A percentile compares a stretch with the other conserved stretches of the same genome.
phyloP scores from a whole-genome alignment of 2,329 filamentous ascomycete genomes.

The Cercospora zeae-maydis region DNA sequence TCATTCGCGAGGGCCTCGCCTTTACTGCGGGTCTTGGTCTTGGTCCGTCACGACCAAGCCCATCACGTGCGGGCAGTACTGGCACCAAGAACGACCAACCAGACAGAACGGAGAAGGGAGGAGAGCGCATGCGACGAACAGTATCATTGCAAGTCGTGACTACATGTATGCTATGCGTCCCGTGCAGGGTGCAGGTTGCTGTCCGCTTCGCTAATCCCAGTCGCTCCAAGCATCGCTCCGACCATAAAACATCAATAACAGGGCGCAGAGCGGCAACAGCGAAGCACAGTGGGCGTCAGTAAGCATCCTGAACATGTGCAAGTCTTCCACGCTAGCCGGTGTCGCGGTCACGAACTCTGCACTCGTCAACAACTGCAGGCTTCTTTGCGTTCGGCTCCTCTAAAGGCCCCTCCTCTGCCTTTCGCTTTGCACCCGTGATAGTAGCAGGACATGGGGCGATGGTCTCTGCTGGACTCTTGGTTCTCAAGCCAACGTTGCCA shows the following conservation, averaged over 20 bases:
- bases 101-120: neutral
- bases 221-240: neutral
- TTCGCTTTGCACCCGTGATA: conserved; percentile 33
- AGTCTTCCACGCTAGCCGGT: neutral
- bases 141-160: neutral
- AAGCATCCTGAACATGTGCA: neutral
- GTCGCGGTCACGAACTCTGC: neutral
- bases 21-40: conserved; percentile 4
- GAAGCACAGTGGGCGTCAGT: neutral
- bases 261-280: neutral
- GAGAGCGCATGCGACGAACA: neutral
- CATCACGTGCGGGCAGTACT: conserved; percentile 1
- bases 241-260: neutral
- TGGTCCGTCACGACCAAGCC: too few species aligned
- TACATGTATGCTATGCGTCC: neutral
- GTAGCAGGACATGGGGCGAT: conserved; percentile 8
- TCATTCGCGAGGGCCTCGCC: conserved; percentile 1
- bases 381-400: conserved; percentile 24
- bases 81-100: neutral
- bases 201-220: neutral
- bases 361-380: conserved; percentile 11
- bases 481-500: conserved; percentile 31
- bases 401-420: conserved; percentile 26
- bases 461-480: conserved; percentile 18
- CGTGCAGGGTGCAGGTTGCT: neutral